Evolutionary conservation across 148 eudicot genomes (phyloP).

Genomic region (Heliamphora exappendiculata): DNA sequence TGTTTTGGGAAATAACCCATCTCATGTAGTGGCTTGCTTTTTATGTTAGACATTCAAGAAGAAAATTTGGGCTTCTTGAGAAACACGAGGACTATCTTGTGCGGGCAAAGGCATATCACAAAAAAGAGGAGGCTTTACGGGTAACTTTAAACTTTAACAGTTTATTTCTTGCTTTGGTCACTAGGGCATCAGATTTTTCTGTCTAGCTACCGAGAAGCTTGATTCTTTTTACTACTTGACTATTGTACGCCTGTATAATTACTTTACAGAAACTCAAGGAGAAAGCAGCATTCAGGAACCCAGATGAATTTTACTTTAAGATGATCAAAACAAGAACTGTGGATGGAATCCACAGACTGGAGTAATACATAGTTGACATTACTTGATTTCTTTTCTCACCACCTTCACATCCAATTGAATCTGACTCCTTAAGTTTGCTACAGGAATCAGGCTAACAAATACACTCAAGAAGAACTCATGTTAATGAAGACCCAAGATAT

Average conservation of each 20-base stretch:
- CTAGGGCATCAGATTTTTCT: background rate
- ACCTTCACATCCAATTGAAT: background rate
- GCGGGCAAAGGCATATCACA: conserved; percentile 68
- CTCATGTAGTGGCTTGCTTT: conserved; percentile 4
- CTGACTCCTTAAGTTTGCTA: conserved; percentile 10
- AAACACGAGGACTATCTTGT: conserved; percentile 79
- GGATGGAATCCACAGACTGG: conserved; percentile 64
- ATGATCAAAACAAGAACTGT: conserved; percentile 61
- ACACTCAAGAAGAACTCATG: conserved; percentile 66
- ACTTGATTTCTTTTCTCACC: background rate
- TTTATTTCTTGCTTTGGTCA: background rate
- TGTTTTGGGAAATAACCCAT: background rate
- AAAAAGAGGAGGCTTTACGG: conserved; percentile 65
- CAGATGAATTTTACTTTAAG: conserved; percentile 75
- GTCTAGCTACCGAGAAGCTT: background rate
- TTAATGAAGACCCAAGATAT: conserved; percentile 80
- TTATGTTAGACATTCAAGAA: conserved; percentile 39
- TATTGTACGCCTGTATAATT: background rate
- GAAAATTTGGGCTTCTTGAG: conserved; percentile 71
- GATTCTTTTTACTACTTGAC: background rate
- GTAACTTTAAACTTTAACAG: conserved; percentile 16
- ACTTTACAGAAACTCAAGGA: conserved; percentile 58
- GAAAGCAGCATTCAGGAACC: conserved; percentile 75
- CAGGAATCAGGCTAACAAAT: conserved; percentile 67
- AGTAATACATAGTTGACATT: conserved; percentile 29